Base-by-base conservation (phyloP, 2,329 filamentous ascomycete species). In the Cladophialophora exuberans region DNA sequence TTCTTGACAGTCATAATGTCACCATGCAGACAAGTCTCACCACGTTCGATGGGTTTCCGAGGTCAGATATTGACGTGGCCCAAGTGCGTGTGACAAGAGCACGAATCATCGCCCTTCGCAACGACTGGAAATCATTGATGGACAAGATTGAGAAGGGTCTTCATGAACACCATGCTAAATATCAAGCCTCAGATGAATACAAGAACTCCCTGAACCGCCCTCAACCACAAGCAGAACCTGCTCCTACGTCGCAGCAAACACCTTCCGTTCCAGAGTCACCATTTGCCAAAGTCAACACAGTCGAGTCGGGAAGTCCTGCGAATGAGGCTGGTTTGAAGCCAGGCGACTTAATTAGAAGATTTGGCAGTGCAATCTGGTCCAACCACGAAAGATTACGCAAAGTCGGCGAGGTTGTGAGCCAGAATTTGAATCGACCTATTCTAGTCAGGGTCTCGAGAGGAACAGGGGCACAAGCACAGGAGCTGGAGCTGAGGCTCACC, bases 41-140 rank as follows among this genome's bases (percentile, higher is more conserved):
- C 20, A 97, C 93, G 11, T 83, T 85, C 58, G 94, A 97, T 73
- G 94, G 94, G 43, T 99, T 90, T 70, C 94, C 94, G 26, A 84
- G 94, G 69, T 87, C 89, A 65, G 94, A 99, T 72, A 86, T 99
- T 61, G 94, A 99, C 71, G 88, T 99, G 60, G 88, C 94, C 22
- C 93, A 97, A 75, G 90, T 99, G 69, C 89, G 94, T 59, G 96
- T 90, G n/a, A 96, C 92, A 31, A 83, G 94, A 72, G 83, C 92
- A 23, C 86, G 89, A 57, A 96, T 99, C 64, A 94, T 97, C 63
- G 81, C 86, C 63, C 80, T 97, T 33, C 86, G 89, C 62, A 97
- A 97, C 69, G 94, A 99, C 72, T 93, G 96, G 76, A 97, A 95
- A 70, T 84, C 86, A 33, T 75, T 97, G 38, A 97, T 97, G 91